Percentiles rank a stretch among this genome's conserved stretches.
These are phyloP conservation scores for Elaeis oleifera DNA, from an alignment of 202 grass and related monocot genomes.

Conservation along the genomic window DNA sequence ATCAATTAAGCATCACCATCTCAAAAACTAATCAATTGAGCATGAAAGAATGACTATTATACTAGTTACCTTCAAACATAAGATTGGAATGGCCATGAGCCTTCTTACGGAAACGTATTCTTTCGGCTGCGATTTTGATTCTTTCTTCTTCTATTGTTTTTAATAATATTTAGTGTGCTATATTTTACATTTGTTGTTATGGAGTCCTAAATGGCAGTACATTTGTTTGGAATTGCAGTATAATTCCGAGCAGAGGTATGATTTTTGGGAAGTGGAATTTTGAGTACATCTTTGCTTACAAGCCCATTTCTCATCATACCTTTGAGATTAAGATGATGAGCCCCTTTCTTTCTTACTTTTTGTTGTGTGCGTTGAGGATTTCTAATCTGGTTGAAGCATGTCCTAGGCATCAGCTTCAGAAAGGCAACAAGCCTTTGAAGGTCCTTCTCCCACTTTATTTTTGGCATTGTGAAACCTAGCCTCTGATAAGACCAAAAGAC, in stretches of 20 bases:
- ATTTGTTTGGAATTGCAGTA: slow-evolving; percentile 50
- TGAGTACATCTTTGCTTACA: slow-evolving; percentile 36
- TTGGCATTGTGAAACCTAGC: too few species aligned
- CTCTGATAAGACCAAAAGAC: too few species aligned
- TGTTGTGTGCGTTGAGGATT: slow-evolving; percentile 51
- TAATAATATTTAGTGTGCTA: not conserved
- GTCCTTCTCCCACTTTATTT: slow-evolving; percentile 4
- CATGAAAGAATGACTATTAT: too few species aligned
- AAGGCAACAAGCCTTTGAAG: slow-evolving; percentile 92
- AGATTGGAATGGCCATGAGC: slow-evolving; percentile 71
- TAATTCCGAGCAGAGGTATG: slow-evolving; percentile 81
- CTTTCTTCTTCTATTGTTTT: not conserved
- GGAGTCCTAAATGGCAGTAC: slow-evolving; percentile 14
- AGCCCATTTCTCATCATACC: too few species aligned
- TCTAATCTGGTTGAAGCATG: slow-evolving; percentile 94
- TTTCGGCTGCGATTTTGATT: not conserved
- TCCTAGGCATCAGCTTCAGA: slow-evolving; percentile 92
- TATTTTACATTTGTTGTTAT: slow-evolving; percentile 1
- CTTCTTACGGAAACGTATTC: slow-evolving; percentile 53
- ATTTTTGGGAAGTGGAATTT: slow-evolving; percentile 99
- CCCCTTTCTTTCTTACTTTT: slow-evolving; percentile 14
- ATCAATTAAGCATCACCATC: too few species aligned
- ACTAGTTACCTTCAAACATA: too few species aligned
- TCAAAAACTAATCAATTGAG: too few species aligned
- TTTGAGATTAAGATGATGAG: not conserved